Percentiles rank a stretch among this genome's conserved stretches.
Evolutionary conservation across 495 filamentous ascomycete genomes (phyloP).

Genomic region (Clohesyomyces aquaticus): DNA sequence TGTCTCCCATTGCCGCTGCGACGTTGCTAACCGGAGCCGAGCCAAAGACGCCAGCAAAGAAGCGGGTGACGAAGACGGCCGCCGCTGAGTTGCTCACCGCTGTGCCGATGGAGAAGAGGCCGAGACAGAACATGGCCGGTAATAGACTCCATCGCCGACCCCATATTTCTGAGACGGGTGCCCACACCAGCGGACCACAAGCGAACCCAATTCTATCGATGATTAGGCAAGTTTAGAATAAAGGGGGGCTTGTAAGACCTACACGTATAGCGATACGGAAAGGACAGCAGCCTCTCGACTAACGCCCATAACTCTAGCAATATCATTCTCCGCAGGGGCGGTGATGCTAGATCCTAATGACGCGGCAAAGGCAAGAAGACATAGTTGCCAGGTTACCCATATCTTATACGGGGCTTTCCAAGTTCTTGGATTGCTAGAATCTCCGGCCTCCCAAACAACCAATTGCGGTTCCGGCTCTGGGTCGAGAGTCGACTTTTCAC

Average conservation of each 20-base stretch:
- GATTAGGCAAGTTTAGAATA: background rate
- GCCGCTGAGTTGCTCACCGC: constrained; percentile 47
- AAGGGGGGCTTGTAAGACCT: background rate
- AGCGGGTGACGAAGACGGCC: constrained; percentile 44
- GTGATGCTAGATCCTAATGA: constrained; percentile 57
- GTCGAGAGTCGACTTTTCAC: background rate
- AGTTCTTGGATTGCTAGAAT: constrained; percentile 50
- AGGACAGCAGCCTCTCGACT: constrained; percentile 48
- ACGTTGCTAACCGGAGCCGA: constrained; percentile 50
- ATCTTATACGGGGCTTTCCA: constrained; percentile 52
- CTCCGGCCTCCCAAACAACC: background rate
- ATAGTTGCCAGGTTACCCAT: constrained; percentile 56
- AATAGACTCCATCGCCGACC: constrained; percentile 51
- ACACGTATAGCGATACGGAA: constrained; percentile 16
- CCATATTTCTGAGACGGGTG: constrained; percentile 52
- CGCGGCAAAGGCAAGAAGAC: constrained; percentile 55
- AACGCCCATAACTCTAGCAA: constrained; percentile 48
- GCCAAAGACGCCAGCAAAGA: constrained; percentile 48
- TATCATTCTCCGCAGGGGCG: constrained; percentile 51
- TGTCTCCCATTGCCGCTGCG: constrained; percentile 55
- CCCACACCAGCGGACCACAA: constrained; percentile 48
- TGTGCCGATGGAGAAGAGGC: constrained; percentile 53
- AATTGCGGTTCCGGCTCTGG: background rate
- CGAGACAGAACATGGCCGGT: constrained; percentile 53
- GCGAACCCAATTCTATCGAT: constrained; percentile 34